These are phyloP conservation scores for Herpetomonas samuelpessoai DNA, from an alignment of 208 protist species.

Conservation along the genomic window DNA sequence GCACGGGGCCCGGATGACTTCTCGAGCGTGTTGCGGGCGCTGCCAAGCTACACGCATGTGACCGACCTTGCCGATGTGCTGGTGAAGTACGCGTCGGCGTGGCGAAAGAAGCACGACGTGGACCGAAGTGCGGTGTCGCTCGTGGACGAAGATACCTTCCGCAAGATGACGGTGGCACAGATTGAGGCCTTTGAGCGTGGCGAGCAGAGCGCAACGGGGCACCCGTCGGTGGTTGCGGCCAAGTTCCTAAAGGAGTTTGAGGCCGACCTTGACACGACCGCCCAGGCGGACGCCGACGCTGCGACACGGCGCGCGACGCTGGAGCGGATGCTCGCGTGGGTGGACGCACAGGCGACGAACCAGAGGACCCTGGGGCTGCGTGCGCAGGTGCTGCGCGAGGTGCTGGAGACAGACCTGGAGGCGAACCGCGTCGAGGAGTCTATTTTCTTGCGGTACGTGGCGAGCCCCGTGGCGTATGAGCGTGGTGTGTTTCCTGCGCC, in stretches of 20 bases:
- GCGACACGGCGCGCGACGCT: conserved; percentile 1
- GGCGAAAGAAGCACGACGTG: conserved; percentile 1
- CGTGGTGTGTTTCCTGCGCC: not conserved
- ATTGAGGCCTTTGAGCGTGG: conserved; percentile 5
- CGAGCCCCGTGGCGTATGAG: not conserved
- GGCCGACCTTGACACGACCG: not conserved
- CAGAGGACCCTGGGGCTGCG: not conserved
- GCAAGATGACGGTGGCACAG: conserved; percentile 15
- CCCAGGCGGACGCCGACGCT: not conserved
- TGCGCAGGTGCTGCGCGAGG: conserved; percentile 10
- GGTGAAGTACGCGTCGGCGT: not conserved
- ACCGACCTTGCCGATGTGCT: conserved; percentile 2
- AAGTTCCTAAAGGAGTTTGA: conserved; percentile 10
- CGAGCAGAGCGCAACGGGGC: not conserved
- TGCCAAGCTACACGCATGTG: conserved; percentile 8
- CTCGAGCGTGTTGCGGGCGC: not conserved
- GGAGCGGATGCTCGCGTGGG: conserved; percentile 10
- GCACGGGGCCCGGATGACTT: not conserved
- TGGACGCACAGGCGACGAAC: not conserved
- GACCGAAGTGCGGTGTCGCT: not conserved
- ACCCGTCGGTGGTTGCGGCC: not conserved
- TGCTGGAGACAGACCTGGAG: conserved; percentile 2
- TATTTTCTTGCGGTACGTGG: not conserved
- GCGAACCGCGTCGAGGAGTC: not conserved
- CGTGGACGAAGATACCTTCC: not conserved